phyloP scores from a whole-genome alignment of 2,329 filamentous ascomycete species.

The Neofusicoccum kwambonambiense region DNA sequence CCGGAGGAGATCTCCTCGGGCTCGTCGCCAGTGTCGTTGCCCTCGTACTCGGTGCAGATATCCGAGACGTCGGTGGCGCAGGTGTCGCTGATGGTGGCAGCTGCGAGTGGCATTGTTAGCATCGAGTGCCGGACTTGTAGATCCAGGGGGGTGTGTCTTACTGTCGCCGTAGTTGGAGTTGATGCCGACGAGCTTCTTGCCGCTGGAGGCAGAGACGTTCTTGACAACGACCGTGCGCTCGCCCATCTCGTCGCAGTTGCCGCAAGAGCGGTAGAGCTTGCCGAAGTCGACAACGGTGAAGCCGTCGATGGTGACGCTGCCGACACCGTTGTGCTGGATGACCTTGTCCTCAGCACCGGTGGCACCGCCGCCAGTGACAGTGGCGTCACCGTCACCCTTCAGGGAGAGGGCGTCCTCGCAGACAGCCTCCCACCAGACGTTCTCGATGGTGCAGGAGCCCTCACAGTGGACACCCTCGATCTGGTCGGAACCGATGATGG shows the following conservation, averaged over 20 bases:
- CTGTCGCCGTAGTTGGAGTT: conserved; percentile 54
- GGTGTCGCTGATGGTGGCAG: conserved; percentile 16
- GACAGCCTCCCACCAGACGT: conserved; percentile 46
- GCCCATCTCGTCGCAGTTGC: conserved; percentile 48
- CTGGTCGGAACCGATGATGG: conserved; percentile 55
- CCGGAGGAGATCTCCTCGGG: conserved; percentile 31
- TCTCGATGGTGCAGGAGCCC: conserved; percentile 49
- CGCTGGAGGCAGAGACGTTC: conserved; percentile 43
- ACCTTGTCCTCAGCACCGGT: conserved; percentile 35
- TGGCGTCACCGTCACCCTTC: conserved; percentile 37
- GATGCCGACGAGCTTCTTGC: conserved; percentile 49
- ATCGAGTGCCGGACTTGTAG: background rate
- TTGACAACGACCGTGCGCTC: conserved; percentile 47
- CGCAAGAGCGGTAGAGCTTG: conserved; percentile 50
- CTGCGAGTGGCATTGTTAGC: background rate
- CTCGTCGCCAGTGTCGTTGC: conserved; percentile 34
- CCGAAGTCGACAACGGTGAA: conserved; percentile 38
- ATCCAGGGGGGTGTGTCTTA: background rate
- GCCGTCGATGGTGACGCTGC: conserved; percentile 38
- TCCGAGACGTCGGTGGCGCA: conserved; percentile 31
- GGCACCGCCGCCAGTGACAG: conserved; percentile 43
- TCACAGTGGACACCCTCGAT: conserved; percentile 54
- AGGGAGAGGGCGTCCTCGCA: conserved; percentile 42
- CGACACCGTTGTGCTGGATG: conserved; percentile 44
- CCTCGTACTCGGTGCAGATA: conserved; percentile 38